A percentile compares a stretch with the other conserved stretches of the same genome.
Conservation (phyloP, 73 alveolate species). For the Paramecium sexaurelia region DNA sequence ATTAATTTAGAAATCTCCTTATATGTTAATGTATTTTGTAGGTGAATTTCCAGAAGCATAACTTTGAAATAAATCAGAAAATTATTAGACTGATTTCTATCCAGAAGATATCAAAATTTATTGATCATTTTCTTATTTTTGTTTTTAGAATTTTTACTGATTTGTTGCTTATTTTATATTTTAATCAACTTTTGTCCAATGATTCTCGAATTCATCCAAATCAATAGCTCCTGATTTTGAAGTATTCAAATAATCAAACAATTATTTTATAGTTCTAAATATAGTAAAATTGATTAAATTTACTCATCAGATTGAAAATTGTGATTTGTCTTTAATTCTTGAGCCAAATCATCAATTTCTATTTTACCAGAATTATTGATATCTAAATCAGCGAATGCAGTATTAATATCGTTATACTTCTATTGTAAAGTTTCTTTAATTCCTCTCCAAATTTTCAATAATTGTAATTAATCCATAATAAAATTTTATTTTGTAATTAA, state of each 20-base stretch:
- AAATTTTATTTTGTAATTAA: background rate
- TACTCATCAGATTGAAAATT: background rate
- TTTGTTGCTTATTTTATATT: background rate
- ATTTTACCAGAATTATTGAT: background rate
- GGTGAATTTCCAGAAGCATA: conserved; percentile 28
- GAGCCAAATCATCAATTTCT: background rate
- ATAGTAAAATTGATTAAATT: background rate
- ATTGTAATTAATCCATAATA: conserved; percentile 50
- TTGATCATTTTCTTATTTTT: background rate
- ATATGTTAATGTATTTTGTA: background rate
- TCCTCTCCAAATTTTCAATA: conserved; percentile 1
- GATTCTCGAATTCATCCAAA: conserved; percentile 16
- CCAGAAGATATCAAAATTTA: background rate
- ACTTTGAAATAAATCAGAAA: conserved; percentile 29
- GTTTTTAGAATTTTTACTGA: background rate
- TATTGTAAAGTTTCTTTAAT: background rate
- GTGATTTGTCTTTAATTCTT: background rate
- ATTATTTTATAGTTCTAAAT: background rate
- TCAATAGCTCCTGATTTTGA: background rate
- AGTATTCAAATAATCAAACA: background rate
- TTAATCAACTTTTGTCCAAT: conserved; percentile 33
- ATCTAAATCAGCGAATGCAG: background rate
- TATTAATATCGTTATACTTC: background rate
- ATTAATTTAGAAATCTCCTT: conserved; percentile 29
- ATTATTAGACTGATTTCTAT: conserved; percentile 3